Evolutionary conservation across 495 filamentous ascomycete genomes (phyloP), one percentile per base, ranked within the genome.

Genomic region (Darksidea phi): DNA sequence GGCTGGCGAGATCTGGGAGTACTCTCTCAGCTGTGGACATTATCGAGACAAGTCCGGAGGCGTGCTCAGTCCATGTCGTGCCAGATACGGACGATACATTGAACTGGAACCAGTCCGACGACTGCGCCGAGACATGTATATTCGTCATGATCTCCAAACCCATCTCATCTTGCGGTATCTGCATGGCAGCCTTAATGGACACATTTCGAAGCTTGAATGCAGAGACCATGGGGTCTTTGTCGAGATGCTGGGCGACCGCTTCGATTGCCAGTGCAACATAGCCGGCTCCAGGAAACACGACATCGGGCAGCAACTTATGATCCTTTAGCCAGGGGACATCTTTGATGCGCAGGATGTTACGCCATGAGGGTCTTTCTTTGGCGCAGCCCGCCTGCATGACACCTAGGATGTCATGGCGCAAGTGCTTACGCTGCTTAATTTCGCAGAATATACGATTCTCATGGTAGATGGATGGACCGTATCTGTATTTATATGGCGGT

Each of bases 61-160:
- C 43, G 43, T 47, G 7, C 7, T 47, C 43, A 23, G 8, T 47
- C 43, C 43, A 47, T n/a, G 12, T 47, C 8, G 8, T 17, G 43
- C 18, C 43, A 28, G 20, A 56, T 34, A 41, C 43, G 18, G 66
- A 66, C 13, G 25, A 57, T 0, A 69, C 41, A 1, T 32, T 24
- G 49, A 69, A 69, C 15, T n/a, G 26, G 15, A 21, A 15, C 66
- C 66, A 65, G 34, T n/a, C 26, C 2, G 48, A 25, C 6, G 43
- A 46, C 0, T 41, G 17, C 28, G 37, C 34, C 15, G 48, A 26
- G 34, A 45, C 21, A 23, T 57, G 21, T 43, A 70, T 25, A 23
- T 41, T 66, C 18, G 58, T n/a, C 5, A 63, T 23, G 5, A 54
- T 63, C 51, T 70, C 68, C 25, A 66, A 41, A 12, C 66, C 59